Evolutionary conservation across 1,284 basidiomycete genomes (phyloP), one percentile per base, ranked within the genome.

Genomic region (Sanghuangporus sanghuang): DNA sequence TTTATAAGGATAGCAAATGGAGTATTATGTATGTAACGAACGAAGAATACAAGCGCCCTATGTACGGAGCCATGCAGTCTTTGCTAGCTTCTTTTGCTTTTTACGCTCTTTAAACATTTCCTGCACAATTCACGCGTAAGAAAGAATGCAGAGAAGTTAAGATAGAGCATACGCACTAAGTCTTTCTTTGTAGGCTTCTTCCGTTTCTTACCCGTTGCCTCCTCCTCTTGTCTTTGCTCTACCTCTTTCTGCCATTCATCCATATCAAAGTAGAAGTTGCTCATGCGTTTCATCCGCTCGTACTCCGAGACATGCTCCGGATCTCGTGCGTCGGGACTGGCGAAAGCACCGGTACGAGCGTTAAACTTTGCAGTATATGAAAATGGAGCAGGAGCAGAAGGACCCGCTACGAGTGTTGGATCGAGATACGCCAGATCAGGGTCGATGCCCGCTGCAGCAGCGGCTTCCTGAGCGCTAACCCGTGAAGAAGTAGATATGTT

Each of bases 101-200:
- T 94, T 94, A 79, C 93, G 90, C 72, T 92, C 90, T 73, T 88
- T 91, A 76, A 92, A 95, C 46, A 92, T 85, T 69, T 95, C 92
- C 93, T 95, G 74, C 32, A 69, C 62, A 68, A 32, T 40, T 21
- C 62, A 67, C 61, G 71, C 57, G 58, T 60, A 32, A 11, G 35
- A 9, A 60, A 63, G 49, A 54, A 60, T n/a, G 40, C 65, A 49
- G 16, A 36, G 36, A 14, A n/a, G 36, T 2, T 38, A 54, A 54
- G 9, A 38, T 16, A 54, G 16, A 35, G 35, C 18, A 16, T 3
- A 81, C 90, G 68, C 69, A 95, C 93, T 81, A 96, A 76, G 73
- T 95, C 93, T 75, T 92, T 92, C 81, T 93, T 95, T 36, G 85
- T 85, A 5, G 89, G 86, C 67, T 86, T 79, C 73, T 90, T 90